Conservation (phyloP, 2,329 filamentous ascomycete species). For the Neofusicoccum parvum region DNA sequence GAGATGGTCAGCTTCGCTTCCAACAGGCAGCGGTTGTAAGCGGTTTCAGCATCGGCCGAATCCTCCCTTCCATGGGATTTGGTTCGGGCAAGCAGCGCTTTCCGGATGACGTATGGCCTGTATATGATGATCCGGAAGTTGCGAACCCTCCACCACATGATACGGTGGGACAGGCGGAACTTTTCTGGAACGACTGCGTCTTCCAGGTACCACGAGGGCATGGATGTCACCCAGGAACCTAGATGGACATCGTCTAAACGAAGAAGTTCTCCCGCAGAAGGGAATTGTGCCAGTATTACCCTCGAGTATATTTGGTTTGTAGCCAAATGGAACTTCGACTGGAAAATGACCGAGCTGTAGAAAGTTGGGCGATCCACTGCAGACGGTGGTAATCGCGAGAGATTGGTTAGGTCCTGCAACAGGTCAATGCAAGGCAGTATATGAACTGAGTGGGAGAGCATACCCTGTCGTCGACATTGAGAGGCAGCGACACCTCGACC, state of each 20-base stretch:
- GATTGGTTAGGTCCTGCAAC: slow-evolving; percentile 33
- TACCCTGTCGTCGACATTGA: slow-evolving; percentile 49
- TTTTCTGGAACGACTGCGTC: slow-evolving; percentile 35
- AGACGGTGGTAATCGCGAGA: slow-evolving; percentile 26
- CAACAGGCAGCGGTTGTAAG: slow-evolving; percentile 43
- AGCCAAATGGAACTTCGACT: slow-evolving; percentile 50
- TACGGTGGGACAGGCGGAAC: slow-evolving; percentile 45
- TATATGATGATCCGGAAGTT: slow-evolving; percentile 55
- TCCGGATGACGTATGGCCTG: slow-evolving; percentile 49
- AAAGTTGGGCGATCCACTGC: slow-evolving; percentile 37
- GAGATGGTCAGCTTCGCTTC: slow-evolving; percentile 47
- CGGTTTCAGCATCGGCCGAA: slow-evolving; percentile 27
- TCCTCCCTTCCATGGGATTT: slow-evolving; percentile 24
- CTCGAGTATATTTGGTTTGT: slow-evolving; percentile 50
- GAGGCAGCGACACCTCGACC: slow-evolving; percentile 47
- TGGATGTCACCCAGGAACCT: slow-evolving; percentile 40
- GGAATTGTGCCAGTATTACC: slow-evolving; percentile 49
- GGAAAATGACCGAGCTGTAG: slow-evolving; percentile 48
- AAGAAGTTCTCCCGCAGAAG: slow-evolving; percentile 46
- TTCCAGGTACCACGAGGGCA: slow-evolving; percentile 43
- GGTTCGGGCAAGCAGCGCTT: slow-evolving; percentile 29
- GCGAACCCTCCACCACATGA: slow-evolving; percentile 48
- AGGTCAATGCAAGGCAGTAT: neutral
- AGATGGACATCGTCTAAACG: slow-evolving; percentile 45
- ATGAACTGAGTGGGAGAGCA: neutral